Base-by-base conservation (phyloP, 2,329 filamentous ascomycete genomes). In the Fusarium nurragi region DNA sequence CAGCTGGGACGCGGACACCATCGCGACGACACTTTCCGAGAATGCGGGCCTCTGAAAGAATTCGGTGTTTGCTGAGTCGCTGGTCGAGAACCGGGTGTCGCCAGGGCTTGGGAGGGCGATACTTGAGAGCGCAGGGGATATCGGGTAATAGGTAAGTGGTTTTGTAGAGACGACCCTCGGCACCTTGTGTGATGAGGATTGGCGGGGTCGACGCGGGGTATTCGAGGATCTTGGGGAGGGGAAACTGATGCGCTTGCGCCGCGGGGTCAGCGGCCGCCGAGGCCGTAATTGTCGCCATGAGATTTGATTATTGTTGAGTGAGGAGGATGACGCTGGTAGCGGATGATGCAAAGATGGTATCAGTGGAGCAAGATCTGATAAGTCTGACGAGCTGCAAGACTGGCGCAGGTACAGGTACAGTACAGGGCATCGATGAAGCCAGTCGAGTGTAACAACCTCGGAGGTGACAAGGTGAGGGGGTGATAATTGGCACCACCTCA, bases 141-240 rank as follows among this genome's bases (percentile, higher is more conserved):
- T 82, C 76, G 36, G 91, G 85, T 2, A 84, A 76, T 52, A 97
- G 88, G 79, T 92, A 96, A 53, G 87, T 89, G 18, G 92, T 94
- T 77, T 88, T 90, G 86, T 96, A 98, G 74, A 99, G 87, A 67
- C 94, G 92, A 60, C 92, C 94, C 86, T 99, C 95, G 75, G 95
- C 95, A 79, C 95, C 95, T 84, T 98, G 95, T 55, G 92, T 90
- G 70, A 98, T 87, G 73, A 97, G 90, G 45, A 75, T 77, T 64
- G 92, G 88, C 45, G 86, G 78, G 69, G 82, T 77, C 36, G 86
- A 81, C 62, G 85, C 81, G 75, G 86, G 85, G 80, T 87, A 81
- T 57, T 83, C 82, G 77, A 93, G 90, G 68, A 90, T 84, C 30
- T 82, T 77, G 34, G 90, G 90, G 63, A 92, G 88, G 67, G 83